Base-by-base conservation (phyloP, 495 filamentous ascomycete genomes). In the Xylaria telfairii region DNA sequence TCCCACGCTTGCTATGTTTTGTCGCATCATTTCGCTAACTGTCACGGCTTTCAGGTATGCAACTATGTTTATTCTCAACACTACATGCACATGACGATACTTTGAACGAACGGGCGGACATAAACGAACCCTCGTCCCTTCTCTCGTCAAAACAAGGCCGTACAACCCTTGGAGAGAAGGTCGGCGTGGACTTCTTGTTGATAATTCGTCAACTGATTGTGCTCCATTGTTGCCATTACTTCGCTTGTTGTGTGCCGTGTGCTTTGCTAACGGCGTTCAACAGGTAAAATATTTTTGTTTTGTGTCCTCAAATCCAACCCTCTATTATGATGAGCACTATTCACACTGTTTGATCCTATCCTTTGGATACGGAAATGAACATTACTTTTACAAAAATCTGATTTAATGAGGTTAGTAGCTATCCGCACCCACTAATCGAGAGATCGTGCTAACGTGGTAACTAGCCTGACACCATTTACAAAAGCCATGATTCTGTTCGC, bases 51-150 rank as follows among this genome's bases (percentile, higher is more conserved):
- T 86, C 81, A 89, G 86, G 86, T 90, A 93, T 62, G 49, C 61
- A 83, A 82, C 82, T 65, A 77, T 71, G 71, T 72, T 53, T 71
- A 71, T 60, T 67, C 60, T 69, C 54, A 54, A 69, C 72, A 65
- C 63, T 68, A 61, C 71, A 72, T 73, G 81, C 75, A 84, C 85
- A 93, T 94, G 90, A 96, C 89, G 93, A 97, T 90, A 90, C 79
- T 79, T 93, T 94, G 92, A 96, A 96, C 93, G 93, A 94, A 94
- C 94, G 93, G 94, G 94, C 94, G 94, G 94, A 95, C 94, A 96
- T 90, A 97, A 69, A 88, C 86, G 89, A 92, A 89, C 87, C 88
- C 87, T 81, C 82, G 75, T 80, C 77, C 83, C 80, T 81, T 81
- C 85, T 84, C 84, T 88, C 89, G 83, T 79, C 82, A 84, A 89